These are phyloP conservation scores for Aspergillus sojae DNA, from an alignment of 2,329 filamentous ascomycete genomes.

Conservation along the genomic window DNA sequence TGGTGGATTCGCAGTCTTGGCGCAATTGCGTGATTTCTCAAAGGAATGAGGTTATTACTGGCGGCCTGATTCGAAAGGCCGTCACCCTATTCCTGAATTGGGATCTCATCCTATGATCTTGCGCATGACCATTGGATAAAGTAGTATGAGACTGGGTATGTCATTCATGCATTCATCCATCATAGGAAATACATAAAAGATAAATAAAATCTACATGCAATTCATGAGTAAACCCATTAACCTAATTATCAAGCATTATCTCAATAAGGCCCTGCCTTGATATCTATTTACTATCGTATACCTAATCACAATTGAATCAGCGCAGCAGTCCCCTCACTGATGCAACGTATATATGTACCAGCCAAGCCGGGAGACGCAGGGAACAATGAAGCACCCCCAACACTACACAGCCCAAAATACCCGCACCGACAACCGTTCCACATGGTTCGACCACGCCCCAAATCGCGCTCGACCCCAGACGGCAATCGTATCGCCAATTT, in stretches of 20 bases:
- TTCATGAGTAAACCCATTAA: not conserved
- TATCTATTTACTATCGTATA: not conserved
- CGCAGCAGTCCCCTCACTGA: not conserved
- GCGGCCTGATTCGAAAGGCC: not conserved
- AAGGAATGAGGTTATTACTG: not conserved
- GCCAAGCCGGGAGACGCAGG: not conserved
- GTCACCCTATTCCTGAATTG: not conserved
- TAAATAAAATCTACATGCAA: not conserved
- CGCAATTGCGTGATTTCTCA: constrained; percentile 38
- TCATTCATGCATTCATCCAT: not conserved
- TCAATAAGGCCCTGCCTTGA: not conserved
- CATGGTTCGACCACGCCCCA: constrained; percentile 39
- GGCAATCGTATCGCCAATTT: constrained; percentile 40
- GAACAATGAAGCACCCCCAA: not conserved
- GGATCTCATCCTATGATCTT: not conserved
- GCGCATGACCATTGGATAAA: not conserved
- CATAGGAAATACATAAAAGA: not conserved
- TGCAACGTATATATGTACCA: not conserved
- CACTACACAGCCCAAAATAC: constrained; percentile 42
- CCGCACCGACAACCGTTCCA: constrained; percentile 32
- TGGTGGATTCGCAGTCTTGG: constrained; percentile 30
- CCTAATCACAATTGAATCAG: not conserved
- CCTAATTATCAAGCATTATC: not conserved
- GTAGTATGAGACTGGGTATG: too few species aligned
- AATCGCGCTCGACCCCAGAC: constrained; percentile 44